Evolutionary conservation across 192 early-diverging fungal species (phyloP), one percentile per base, ranked within the genome.

Genomic region (Dissophora globulifera): DNA sequence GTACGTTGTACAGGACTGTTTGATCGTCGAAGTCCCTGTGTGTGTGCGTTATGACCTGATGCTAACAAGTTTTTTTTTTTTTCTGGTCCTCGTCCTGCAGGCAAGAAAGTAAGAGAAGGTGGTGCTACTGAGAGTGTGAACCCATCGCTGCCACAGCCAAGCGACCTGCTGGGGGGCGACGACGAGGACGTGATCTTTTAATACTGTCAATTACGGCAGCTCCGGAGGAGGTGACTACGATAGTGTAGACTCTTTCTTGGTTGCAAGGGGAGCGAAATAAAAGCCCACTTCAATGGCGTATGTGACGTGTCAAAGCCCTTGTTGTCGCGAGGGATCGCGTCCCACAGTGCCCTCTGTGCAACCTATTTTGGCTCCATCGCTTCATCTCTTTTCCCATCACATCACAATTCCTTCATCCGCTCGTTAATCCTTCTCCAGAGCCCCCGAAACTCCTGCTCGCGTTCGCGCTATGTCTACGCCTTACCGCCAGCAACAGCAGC

Each of bases 151-250:
- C 43, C 40, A 29, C 62, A 67, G 26, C 49, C 71, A 25, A 47
- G 47, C 33, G 72, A 76, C 27, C 3, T 76, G 20, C 52, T 76
- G n/a, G 72, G 58, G 22, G 72, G 52, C 52, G 63, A 57, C 12
- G 72, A 76, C 51, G 72, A 76, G 27, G 72, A 76, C 48, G 30
- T 76, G 43, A 76, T 76, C 47, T 76, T 76, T 51, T 76, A 57
- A 51, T 7, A 35, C 20, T 4, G 43, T n/a, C 17, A 17, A 4
- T 45, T 10, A 7, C 8, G 7, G 13, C 17, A 45, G 43, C 9
- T 45, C 4, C 43, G n/a, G 43, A 45, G 43, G 4, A n/a, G 17
- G 4, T 45, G n/a, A n/a, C n/a, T n/a, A n/a, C n/a, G n/a, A n/a
- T n/a, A n/a, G n/a, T n/a, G n/a, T n/a, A n/a, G n/a, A n/a, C n/a